Evolutionary conservation across 768 basidiomycete species (phyloP).

Genomic region (Hericium alpestre): DNA sequence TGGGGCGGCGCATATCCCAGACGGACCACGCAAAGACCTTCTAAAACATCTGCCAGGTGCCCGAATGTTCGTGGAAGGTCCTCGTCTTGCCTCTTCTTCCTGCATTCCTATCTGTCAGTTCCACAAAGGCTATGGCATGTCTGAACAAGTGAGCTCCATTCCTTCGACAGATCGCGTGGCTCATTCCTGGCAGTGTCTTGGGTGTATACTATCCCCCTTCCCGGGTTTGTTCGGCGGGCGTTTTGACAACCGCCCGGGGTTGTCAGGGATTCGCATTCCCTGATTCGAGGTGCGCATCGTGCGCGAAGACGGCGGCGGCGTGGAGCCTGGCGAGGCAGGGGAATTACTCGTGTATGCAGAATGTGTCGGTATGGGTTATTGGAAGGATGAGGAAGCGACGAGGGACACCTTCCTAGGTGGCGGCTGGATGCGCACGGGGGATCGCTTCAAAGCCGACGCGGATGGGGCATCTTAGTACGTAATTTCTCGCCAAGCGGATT

Average conservation of each 20-base stretch:
- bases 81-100: too few relatives aligned
- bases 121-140: too few relatives aligned
- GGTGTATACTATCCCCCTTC: not conserved
- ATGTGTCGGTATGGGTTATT: slow-evolving; percentile 59
- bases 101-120: too few relatives aligned
- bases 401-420: slow-evolving; percentile 48
- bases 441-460: slow-evolving; percentile 51
- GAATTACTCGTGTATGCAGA: slow-evolving; percentile 51
- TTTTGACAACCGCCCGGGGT: slow-evolving; percentile 23
- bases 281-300: slow-evolving; percentile 56
- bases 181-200: not conserved
- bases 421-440: slow-evolving; percentile 77
- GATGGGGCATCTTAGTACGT: slow-evolving; percentile 54
- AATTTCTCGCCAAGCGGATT: slow-evolving; percentile 14
- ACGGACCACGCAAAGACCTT: too few relatives aligned
- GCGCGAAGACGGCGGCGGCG: slow-evolving; percentile 47
- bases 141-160: not conserved
- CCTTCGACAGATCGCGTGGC: not conserved
- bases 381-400: slow-evolving; percentile 59
- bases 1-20: too few relatives aligned
- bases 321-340: slow-evolving; percentile 47
- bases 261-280: slow-evolving; percentile 49
- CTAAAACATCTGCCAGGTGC: too few relatives aligned
- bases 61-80: too few relatives aligned
- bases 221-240: slow-evolving; percentile 7